Base-by-base conservation (phyloP, 2,329 filamentous ascomycete species). In the Penicillium sp. region DNA sequence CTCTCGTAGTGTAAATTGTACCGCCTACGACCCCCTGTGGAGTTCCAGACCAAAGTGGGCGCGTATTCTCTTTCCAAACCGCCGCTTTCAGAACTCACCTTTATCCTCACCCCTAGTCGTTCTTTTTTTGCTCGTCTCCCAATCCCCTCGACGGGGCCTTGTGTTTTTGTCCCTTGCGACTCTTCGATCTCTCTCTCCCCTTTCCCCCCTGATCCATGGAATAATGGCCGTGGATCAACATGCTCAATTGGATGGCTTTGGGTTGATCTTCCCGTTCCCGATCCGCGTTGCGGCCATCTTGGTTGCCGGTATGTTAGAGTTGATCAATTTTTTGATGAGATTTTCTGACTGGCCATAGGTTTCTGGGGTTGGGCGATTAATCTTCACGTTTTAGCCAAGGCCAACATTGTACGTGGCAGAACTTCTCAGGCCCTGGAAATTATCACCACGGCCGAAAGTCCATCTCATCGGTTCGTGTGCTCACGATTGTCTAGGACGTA, bases 331-430 rank as follows among this genome's bases (percentile, higher is more conserved):
- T 28, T 26, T 27, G 7, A 7, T 9, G 12, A n/a, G 22, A 14
- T 11, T n/a, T 22, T 31, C 25, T 13, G 12, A 27, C 10, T 27
- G 30, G 22, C 38, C 18, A 22, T 25, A 93, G 88, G 86, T 52
- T 82, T 94, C 57, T 96, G 90, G 90, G 88, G 86, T 61, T 98
- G 90, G 88, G 88, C 83, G 50, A 66, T 84, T 53, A 96, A 95
- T 69, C 78, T 96, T 27, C 88, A 95, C 61, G 89, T 86, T 67
- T 80, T 96, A 43, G 75, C 82, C 55, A 67, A 79, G 41, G 72
- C 80, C 56, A 84, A 84, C 60, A 93, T 98, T 69, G 77, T 80
- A 65, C 44, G 72, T 61, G 31, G 32, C 27, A 17, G 12, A 27
- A 27, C 10, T 12, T 37, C 32, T 18, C n/a, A 14, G 12, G 12